Conservation (phyloP, 805 yeast genomes). For the Candida glaebosa region DNA sequence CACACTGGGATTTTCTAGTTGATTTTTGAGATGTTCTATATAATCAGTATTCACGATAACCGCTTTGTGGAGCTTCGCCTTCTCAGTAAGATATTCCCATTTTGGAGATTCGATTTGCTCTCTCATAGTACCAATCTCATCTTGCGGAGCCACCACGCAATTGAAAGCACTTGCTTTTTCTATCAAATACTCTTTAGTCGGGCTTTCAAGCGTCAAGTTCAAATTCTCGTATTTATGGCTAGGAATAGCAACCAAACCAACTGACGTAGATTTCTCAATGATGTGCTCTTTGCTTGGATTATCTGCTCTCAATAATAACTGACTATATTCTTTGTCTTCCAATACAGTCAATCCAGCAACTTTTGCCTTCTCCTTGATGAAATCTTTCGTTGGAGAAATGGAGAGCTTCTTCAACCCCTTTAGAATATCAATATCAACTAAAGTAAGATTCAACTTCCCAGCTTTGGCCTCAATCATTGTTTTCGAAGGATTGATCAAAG, state of each 20-base stretch:
- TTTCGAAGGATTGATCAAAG: slow-evolving; percentile 5
- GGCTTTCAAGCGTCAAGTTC: slow-evolving; percentile 15
- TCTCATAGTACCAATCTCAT: slow-evolving; percentile 7
- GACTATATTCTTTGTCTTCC: slow-evolving; percentile 8
- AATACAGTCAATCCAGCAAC: slow-evolving; percentile 11
- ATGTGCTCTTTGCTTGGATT: slow-evolving; percentile 2
- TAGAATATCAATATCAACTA: slow-evolving; percentile 2
- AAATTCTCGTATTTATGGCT: slow-evolving; percentile 9
- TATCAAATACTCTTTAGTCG: slow-evolving; percentile 26
- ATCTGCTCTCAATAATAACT: slow-evolving; percentile 4
- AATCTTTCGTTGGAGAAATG: slow-evolving; percentile 16
- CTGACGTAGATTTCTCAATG: slow-evolving; percentile 1
- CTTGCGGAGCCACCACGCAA: slow-evolving; percentile 13
- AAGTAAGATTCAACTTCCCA: neutral
- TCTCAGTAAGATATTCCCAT: slow-evolving; percentile 23
- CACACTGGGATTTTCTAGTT: slow-evolving; percentile 8
- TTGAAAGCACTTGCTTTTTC: slow-evolving; percentile 22
- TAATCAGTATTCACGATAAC: slow-evolving; percentile 4
- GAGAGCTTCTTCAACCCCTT: slow-evolving; percentile 2
- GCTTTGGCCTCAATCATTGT: slow-evolving; percentile 3
- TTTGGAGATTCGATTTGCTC: slow-evolving; percentile 21
- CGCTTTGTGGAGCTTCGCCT: slow-evolving; percentile 13
- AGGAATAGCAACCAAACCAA: slow-evolving; percentile 7
- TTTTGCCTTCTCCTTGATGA: slow-evolving; percentile 13
- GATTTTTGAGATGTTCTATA: neutral